A percentile compares a stretch with the other conserved stretches of the same genome.
These are phyloP conservation scores for Filobasidium uniguttulatum DNA, from an alignment of 1,284 basidiomycete genomes.

Conservation along the genomic window DNA sequence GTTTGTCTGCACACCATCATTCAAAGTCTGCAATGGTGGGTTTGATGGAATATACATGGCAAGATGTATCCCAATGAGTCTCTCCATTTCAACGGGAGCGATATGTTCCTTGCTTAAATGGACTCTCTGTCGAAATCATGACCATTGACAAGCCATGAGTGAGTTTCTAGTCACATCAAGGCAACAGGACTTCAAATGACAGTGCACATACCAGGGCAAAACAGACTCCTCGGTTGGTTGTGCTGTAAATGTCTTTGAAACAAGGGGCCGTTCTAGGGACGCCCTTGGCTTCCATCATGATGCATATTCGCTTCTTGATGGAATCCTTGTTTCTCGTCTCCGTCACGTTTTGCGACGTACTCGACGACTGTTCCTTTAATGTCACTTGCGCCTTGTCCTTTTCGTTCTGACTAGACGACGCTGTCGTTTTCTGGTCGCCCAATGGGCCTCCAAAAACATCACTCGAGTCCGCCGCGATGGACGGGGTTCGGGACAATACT, in stretches of 20 bases:
- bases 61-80: neutral
- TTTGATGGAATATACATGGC: neutral
- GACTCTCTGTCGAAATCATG: neutral
- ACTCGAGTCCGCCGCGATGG: too few relatives aligned
- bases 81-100: neutral
- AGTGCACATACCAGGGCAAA: slow-evolving; percentile 30
- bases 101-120: neutral
- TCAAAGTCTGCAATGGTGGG: neutral
- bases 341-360: slow-evolving; percentile 8
- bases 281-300: slow-evolving; percentile 23
- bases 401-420: too few relatives aligned
- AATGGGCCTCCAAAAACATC: too few relatives aligned
- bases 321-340: slow-evolving; percentile 31
- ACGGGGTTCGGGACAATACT: too few relatives aligned
- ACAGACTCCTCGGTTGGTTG: slow-evolving; percentile 27
- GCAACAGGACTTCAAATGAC: neutral
- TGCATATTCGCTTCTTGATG: slow-evolving; percentile 29
- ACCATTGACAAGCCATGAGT: too few relatives aligned
- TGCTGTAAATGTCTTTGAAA: slow-evolving; percentile 33
- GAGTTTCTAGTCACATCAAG: too few relatives aligned
- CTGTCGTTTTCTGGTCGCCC: too few relatives aligned
- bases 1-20: too few relatives aligned
- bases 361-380: neutral
- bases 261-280: slow-evolving; percentile 21
- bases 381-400: too few relatives aligned